These are phyloP conservation scores for Orobanche coerulescens DNA, from an alignment of 257 asterid species.

Conservation along the genomic window DNA sequence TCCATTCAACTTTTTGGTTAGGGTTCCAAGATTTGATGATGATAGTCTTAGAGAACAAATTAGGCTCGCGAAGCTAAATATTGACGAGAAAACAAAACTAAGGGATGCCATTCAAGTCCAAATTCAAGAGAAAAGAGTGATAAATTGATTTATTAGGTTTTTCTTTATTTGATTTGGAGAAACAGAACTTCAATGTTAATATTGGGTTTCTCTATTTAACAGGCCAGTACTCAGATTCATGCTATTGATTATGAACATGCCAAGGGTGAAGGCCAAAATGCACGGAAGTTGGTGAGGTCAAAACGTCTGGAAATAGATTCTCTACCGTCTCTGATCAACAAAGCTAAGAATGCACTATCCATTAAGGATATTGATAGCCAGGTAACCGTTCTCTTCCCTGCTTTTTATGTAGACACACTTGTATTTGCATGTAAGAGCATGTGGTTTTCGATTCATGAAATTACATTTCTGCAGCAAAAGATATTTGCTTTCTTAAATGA, in stretches of 20 bases:
- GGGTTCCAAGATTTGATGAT: constrained; percentile 69
- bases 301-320: constrained; percentile 82
- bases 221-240: constrained; percentile 62
- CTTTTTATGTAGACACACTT: not conserved
- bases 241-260: constrained; percentile 71
- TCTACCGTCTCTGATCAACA: constrained; percentile 61
- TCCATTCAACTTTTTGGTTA: constrained; percentile 57
- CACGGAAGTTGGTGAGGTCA: constrained; percentile 52
- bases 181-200: not conserved
- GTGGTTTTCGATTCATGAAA: constrained; percentile 8
- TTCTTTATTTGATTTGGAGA: constrained; percentile 8
- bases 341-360: constrained; percentile 89
- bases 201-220: constrained; percentile 22
- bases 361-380: constrained; percentile 66
- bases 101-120: constrained; percentile 53
- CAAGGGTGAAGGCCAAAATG: constrained; percentile 48
- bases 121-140: constrained; percentile 53
- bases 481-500: constrained; percentile 9
- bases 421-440: not conserved
- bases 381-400: constrained; percentile 35
- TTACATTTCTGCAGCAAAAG: not conserved
- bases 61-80: constrained; percentile 44
- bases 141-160: not conserved
- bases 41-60: constrained; percentile 54
- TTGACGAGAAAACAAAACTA: constrained; percentile 60